Conservation (phyloP, 139 green algal species). For the Chlamydomonas sphaeroides region DNA sequence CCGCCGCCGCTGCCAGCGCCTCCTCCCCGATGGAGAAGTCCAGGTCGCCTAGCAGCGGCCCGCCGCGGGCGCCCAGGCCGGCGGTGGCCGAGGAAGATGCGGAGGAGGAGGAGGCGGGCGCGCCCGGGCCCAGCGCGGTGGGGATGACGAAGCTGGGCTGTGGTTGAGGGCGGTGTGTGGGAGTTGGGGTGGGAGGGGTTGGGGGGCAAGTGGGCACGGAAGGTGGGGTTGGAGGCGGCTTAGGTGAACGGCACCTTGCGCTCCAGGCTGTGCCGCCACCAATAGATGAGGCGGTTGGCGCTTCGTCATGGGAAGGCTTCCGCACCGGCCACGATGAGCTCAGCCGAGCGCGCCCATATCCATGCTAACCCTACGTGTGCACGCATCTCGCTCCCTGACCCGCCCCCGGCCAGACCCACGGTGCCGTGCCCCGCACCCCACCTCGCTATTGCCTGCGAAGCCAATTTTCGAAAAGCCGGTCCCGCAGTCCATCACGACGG, state of each 20-base stretch:
- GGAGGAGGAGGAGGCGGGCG: neutral
- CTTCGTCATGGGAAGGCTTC: too few relatives aligned
- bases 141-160: slow-evolving; percentile 73
- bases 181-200: neutral
- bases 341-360: too few relatives aligned
- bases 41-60: slow-evolving; percentile 65
- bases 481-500: slow-evolving; percentile 77
- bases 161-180: neutral
- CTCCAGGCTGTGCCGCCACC: too few relatives aligned
- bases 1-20: neutral
- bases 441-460: slow-evolving; percentile 73
- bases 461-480: slow-evolving; percentile 81
- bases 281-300: neutral
- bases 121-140: slow-evolving; percentile 58
- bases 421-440: neutral
- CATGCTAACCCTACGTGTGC: too few relatives aligned
- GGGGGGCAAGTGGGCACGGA: too few relatives aligned
- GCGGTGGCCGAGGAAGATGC: neutral
- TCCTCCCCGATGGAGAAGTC: slow-evolving; percentile 69
- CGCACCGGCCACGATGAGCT: too few relatives aligned
- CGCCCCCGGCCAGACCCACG: too few relatives aligned
- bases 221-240: too few relatives aligned
- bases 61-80: neutral
- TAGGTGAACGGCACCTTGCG: too few relatives aligned
- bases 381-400: too few relatives aligned